Evolutionary conservation across 257 asterid species (phyloP), one percentile per base, ranked within the genome.

Genomic region (Linderniella brevidens): DNA sequence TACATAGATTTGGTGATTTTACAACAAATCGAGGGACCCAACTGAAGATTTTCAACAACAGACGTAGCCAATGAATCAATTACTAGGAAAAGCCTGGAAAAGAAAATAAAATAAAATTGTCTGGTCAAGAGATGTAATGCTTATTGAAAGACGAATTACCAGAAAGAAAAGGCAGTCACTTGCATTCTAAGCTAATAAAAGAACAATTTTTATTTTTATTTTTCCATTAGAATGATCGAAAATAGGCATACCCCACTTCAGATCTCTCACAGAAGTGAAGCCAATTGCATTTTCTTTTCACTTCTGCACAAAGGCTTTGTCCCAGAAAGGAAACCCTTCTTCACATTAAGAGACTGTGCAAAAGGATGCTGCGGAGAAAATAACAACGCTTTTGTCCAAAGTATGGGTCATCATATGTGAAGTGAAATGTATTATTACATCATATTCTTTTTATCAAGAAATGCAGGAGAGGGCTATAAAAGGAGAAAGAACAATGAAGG

Each of bases 221-320:
- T n/a, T n/a, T n/a, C n/a, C 39, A 17, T 13, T 50, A 48, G 32
- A 25, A 25, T 46, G 4, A 25, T 25, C 32, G 32, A 25, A n/a
- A 25, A 25, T 25, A 20, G 35, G 8, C 76, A 53, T 62, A 61
- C 65, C 77, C 68, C 78, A 74, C 68, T 66, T 67, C 71, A 75
- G 71, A 76, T 71, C 75, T n/a, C n/a, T 25, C 32, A 25, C 6
- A 45, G 72, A 63, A 76, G 74, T 70, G 64, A 68, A 72, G 63
- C 76, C 50, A 71, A 25, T 25, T 25, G 32, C 32, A 73, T 57
- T 75, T 63, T 64, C 55, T 66, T 68, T 39, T 69, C 78, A 58
- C 76, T 58, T 63, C 53, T 62, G 64, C 82, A 67, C 75, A 66
- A 76, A 68, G 65, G 46, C 67, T 66, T 58, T 61, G 32, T 25